These are phyloP conservation scores for Aspergillus ruber DNA, from an alignment of 2,329 filamentous ascomycete species.

Conservation along the genomic window DNA sequence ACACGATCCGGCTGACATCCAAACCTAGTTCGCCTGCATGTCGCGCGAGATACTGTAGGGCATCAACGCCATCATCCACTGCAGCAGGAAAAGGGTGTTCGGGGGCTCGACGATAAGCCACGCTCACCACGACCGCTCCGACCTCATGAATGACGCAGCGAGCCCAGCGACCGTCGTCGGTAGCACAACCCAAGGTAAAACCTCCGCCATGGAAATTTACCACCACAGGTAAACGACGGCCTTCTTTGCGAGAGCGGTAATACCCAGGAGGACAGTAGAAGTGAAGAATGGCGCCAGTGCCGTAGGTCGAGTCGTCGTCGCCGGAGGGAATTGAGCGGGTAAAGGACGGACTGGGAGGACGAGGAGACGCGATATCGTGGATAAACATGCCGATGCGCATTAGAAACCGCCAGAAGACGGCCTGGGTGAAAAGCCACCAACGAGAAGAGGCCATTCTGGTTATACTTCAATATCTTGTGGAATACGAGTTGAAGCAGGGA, in stretches of 20 bases:
- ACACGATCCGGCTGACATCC: constrained; percentile 51
- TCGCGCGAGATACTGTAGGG: constrained; percentile 52
- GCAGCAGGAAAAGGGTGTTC: constrained; percentile 58
- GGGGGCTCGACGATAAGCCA: constrained; percentile 56
- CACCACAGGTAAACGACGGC: constrained; percentile 49
- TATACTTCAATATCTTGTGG: not conserved
- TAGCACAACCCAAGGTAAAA: constrained; percentile 54
- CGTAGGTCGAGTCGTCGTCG: constrained; percentile 40
- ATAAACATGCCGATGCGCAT: constrained; percentile 65
- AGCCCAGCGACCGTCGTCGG: constrained; percentile 57
- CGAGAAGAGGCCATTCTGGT: constrained; percentile 34
- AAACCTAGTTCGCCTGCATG: constrained; percentile 52
- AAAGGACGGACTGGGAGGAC: constrained; percentile 57
- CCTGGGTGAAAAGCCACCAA: constrained; percentile 58
- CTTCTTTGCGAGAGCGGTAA: constrained; percentile 24
- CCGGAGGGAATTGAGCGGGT: constrained; percentile 48
- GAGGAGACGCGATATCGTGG: constrained; percentile 56
- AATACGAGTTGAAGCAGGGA: constrained; percentile 5
- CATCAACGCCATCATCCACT: constrained; percentile 59
- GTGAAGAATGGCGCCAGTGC: constrained; percentile 47
- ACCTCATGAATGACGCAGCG: constrained; percentile 50
- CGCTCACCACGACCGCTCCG: constrained; percentile 53
- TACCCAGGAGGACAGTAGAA: constrained; percentile 54
- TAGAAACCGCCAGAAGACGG: constrained; percentile 59
- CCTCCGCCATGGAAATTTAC: constrained; percentile 62